phyloP scores from a whole-genome alignment of 2,329 filamentous ascomycete species.

The Talaromyces verruculosus region DNA sequence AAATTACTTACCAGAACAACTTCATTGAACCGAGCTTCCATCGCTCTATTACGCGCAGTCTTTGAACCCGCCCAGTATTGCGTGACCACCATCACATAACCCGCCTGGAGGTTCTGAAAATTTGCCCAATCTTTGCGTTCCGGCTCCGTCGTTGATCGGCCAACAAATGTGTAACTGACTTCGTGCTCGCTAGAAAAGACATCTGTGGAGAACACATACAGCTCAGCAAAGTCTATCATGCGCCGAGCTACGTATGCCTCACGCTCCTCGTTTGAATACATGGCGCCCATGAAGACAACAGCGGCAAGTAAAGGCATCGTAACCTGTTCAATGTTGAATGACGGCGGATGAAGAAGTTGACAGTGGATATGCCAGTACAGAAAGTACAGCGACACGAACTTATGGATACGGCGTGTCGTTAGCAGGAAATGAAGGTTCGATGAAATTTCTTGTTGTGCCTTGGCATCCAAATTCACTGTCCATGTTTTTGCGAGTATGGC shows the following conservation, averaged over 20 bases:
- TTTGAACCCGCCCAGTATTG: conserved; percentile 49
- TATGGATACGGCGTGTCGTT: conserved; percentile 43
- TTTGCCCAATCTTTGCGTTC: conserved; percentile 34
- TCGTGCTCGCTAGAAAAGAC: conserved; percentile 45
- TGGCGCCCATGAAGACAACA: conserved; percentile 47
- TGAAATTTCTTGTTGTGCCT: conserved; percentile 42
- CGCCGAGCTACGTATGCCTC: conserved; percentile 42
- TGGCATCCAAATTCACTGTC: conserved; percentile 39
- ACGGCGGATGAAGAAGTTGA: conserved; percentile 44
- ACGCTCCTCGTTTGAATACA: conserved; percentile 44
- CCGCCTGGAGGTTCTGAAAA: conserved; percentile 47
- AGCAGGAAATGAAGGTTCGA: conserved; percentile 42
- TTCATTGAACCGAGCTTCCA: conserved; percentile 47
- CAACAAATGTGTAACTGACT: conserved; percentile 37
- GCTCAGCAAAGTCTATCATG: conserved; percentile 46
- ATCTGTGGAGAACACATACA: conserved; percentile 46
- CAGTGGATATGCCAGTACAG: conserved; percentile 49
- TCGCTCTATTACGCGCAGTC: conserved; percentile 40
- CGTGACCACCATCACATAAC: conserved; percentile 42
- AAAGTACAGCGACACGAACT: conserved; percentile 46
- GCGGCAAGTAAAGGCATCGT: conserved; percentile 42
- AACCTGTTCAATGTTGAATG: conserved; percentile 42
- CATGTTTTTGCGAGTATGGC: conserved; percentile 42
- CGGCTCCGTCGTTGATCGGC: conserved; percentile 25
- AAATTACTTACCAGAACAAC: conserved; percentile 39